Evolutionary conservation across 2,329 filamentous ascomycete species (phyloP), one percentile per base, ranked within the genome.

Genomic region (Cladophialophora chaetospira): DNA sequence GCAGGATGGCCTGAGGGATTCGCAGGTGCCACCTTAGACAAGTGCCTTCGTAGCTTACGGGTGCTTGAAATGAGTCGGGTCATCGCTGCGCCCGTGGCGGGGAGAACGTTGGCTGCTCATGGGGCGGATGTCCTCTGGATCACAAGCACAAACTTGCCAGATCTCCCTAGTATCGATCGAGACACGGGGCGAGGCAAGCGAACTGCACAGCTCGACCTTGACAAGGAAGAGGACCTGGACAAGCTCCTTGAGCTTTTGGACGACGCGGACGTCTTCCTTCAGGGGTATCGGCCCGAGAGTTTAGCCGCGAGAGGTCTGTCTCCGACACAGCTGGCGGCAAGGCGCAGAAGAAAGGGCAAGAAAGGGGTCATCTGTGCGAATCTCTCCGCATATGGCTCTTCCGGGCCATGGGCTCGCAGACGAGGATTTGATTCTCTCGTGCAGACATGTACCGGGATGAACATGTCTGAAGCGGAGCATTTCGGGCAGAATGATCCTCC

Each of bases 341-440:
- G 71, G 3, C 45, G 46, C 10, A 79, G 78, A 21, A 73, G 78
- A 0, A 26, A 25, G 3, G 48, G 48, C 4, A 33, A 23, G 17
- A 31, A 33, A 15, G 70, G 69, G 1, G 71, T 84, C 10, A 71
- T 84, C 23, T 70, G 74, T 4, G 81, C 79, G 2, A 82, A 75
- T 47, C 62, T 85, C 19, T 81, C 79, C 0, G 81, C 82, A 0
- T 85, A 79, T 56, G 81, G 80, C 0, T 71, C 75, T 0, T 53
- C 68, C 0, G 80, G 81, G 0, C 78, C 78, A 0, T 81, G 78
- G 78, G 60, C 66, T 0, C 55, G 63, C 0, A 69, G 76, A 2
- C 71, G 82, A 2, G 82, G 82, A 0, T 84, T 82, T 52, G 82
- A 84, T 60, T 82, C 80, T 0, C 70, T 81, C 3, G 76, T 81